Conservation (phyloP, 306 rosid species). For the Castanea crenata region DNA sequence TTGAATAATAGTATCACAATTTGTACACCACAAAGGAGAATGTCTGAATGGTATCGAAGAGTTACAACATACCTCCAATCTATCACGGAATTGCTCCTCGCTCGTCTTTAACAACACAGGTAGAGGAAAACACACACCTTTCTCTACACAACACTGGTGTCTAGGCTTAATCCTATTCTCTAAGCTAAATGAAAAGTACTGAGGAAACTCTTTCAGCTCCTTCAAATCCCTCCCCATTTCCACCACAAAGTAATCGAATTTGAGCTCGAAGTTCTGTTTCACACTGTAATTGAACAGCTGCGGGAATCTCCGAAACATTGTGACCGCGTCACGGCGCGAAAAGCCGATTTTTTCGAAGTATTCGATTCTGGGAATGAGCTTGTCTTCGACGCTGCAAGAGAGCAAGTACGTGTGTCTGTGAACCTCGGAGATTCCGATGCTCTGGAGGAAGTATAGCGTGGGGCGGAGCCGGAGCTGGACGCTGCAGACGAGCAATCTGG, state of each 20-base stretch:
- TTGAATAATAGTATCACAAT: constrained; percentile 23
- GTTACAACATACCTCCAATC: constrained; percentile 76
- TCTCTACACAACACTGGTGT: constrained; percentile 75
- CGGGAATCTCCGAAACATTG: constrained; percentile 78
- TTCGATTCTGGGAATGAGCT: constrained; percentile 66
- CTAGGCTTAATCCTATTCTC: constrained; percentile 83
- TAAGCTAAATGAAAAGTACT: constrained; percentile 84
- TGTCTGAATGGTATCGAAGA: constrained; percentile 65
- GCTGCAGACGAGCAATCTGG: constrained; percentile 70
- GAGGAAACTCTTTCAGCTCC: constrained; percentile 83
- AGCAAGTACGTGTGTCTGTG: constrained; percentile 64
- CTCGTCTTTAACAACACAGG: constrained; percentile 64
- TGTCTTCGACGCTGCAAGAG: constrained; percentile 79
- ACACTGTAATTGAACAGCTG: constrained; percentile 73
- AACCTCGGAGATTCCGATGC: constrained; percentile 72
- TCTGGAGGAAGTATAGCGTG: constrained; percentile 85
- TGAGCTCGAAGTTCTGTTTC: constrained; percentile 71
- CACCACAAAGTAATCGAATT: constrained; percentile 78
- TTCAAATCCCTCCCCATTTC: constrained; percentile 87
- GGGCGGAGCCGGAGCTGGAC: constrained; percentile 76
- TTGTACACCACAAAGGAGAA: constrained; percentile 78
- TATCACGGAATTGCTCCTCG: constrained; percentile 41
- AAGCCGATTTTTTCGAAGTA: constrained; percentile 74
- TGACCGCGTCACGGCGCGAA: constrained; percentile 45
- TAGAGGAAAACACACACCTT: constrained; percentile 76